Conservation (phyloP, 2,329 filamentous ascomycete genomes). For the Byssochlamys sp. region DNA sequence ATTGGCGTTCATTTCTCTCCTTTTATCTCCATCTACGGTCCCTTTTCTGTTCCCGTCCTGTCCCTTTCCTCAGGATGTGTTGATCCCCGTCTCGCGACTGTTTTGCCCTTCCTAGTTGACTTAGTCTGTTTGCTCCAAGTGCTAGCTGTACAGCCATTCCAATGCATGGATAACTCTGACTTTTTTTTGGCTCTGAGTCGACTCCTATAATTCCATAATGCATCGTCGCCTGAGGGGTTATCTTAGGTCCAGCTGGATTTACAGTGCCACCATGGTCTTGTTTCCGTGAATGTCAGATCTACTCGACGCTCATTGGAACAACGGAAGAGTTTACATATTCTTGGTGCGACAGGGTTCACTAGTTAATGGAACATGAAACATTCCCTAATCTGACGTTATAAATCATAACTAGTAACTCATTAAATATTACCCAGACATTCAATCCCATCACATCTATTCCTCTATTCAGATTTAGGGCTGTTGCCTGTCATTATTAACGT, state of each 20-base stretch:
- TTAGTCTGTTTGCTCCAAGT: constrained; percentile 1
- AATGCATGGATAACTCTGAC: neutral
- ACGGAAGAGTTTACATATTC: no score
- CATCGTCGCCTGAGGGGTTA: neutral
- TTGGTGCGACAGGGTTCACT: no score
- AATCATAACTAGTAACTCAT: neutral
- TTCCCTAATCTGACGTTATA: neutral
- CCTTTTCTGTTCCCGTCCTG: neutral
- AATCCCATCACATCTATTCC: neutral
- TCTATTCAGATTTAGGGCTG: neutral
- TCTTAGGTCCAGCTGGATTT: neutral
- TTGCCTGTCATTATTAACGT: neutral
- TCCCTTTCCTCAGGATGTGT: neutral
- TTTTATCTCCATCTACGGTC: neutral
- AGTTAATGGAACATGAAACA: no score
- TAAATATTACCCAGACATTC: neutral
- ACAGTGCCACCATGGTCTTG: no score
- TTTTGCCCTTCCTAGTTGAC: neutral
- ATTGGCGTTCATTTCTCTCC: neutral
- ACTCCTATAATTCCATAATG: neutral
- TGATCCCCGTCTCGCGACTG: neutral
- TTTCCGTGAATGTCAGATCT: no score
- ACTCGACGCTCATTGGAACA: no score
- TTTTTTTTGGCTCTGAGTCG: neutral
- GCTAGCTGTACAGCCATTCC: constrained; percentile 2